Conservation (phyloP, 331 rosid species). For the Malus hybrid region DNA sequence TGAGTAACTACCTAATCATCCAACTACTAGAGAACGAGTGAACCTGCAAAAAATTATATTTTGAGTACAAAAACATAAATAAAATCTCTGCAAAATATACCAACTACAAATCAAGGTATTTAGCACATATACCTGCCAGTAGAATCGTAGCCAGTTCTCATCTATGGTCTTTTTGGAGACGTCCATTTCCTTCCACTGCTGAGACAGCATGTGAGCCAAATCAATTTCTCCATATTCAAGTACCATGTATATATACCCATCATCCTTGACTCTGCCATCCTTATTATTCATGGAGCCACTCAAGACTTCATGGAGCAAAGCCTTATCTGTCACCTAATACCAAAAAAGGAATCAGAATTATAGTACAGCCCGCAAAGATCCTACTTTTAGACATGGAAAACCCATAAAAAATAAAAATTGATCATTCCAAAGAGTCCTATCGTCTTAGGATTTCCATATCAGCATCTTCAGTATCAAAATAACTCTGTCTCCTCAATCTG, state of each 20-base stretch:
- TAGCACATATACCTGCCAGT: constrained; percentile 71
- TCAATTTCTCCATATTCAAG: constrained; percentile 97
- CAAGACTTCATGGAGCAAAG: constrained; percentile 73
- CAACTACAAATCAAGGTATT: constrained; percentile 9
- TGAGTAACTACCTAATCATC: neutral
- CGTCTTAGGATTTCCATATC: too few relatives aligned
- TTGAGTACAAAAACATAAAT: neutral
- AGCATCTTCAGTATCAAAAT: neutral
- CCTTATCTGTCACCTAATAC: constrained; percentile 82
- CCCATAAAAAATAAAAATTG: neutral
- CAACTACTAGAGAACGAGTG: neutral
- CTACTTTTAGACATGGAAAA: neutral
- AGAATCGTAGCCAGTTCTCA: constrained; percentile 93
- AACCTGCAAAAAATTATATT: neutral
- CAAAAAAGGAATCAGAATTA: neutral
- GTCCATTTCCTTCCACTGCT: constrained; percentile 85
- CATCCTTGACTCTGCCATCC: constrained; percentile 92
- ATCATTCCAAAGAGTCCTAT: neutral
- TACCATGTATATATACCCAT: constrained; percentile 92
- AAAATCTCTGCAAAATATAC: neutral
- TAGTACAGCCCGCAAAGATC: neutral
- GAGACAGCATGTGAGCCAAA: constrained; percentile 96
- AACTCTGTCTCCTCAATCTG: neutral
- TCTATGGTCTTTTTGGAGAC: constrained; percentile 47
- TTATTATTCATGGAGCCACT: constrained; percentile 64